Evolutionary conservation across 2,329 filamentous ascomycete genomes (phyloP).

Genomic region (Rhynchosporium secalis): DNA sequence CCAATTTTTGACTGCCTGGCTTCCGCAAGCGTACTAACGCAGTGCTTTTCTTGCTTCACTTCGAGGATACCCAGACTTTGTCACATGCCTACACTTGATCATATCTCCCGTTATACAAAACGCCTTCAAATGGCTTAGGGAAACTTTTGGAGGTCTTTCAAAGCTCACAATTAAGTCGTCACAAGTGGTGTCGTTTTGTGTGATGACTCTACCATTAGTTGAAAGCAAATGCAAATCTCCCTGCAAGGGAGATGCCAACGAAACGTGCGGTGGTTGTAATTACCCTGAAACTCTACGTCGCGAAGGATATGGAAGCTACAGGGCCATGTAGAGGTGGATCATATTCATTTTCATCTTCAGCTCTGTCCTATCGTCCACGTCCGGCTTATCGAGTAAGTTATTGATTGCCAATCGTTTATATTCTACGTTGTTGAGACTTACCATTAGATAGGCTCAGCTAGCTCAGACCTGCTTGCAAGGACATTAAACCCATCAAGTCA

Average conservation of each 20-base stretch:
- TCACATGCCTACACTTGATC: background rate
- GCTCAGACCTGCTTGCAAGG: too few relatives aligned
- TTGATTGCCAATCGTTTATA: too few relatives aligned
- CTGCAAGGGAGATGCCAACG: constrained; percentile 40
- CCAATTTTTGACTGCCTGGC: too few relatives aligned
- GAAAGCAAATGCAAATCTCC: constrained; percentile 37
- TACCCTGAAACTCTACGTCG: constrained; percentile 45
- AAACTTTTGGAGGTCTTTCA: background rate
- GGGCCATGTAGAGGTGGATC: constrained; percentile 46
- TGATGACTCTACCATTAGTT: constrained; percentile 33
- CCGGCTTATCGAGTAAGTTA: constrained; percentile 4
- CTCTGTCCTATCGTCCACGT: constrained; percentile 8
- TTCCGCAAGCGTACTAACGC: too few relatives aligned
- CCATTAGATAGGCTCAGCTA: too few relatives aligned
- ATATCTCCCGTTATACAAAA: too few relatives aligned
- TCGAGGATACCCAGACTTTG: too few relatives aligned
- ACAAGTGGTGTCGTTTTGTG: constrained; percentile 41
- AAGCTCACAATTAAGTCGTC: background rate
- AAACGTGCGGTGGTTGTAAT: constrained; percentile 41
- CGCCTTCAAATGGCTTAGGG: too few relatives aligned
- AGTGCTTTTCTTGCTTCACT: too few relatives aligned
- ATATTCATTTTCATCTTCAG: constrained; percentile 36
- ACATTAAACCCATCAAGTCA: too few relatives aligned
- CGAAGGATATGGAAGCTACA: constrained; percentile 50
- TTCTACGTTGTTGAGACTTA: too few relatives aligned